phyloP scores from a whole-genome alignment of 768 basidiomycete genomes.

The Lenzites betulinus region DNA sequence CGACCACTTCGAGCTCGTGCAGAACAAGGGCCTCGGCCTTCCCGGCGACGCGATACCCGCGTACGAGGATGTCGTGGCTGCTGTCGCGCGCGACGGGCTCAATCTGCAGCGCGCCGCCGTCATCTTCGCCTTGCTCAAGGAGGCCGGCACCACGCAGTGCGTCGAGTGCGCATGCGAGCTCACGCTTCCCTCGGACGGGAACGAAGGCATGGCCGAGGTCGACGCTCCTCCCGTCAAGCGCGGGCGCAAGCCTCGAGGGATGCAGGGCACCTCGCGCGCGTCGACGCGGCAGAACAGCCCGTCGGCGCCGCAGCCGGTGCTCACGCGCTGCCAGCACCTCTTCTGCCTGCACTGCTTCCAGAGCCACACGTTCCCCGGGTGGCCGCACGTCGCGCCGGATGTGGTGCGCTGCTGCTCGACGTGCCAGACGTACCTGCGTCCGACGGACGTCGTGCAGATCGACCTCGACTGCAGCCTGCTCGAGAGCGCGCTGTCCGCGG shows the following conservation, averaged over 20 bases:
- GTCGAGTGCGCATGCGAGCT: slow-evolving; percentile 86
- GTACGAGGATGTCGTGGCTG: slow-evolving; percentile 79
- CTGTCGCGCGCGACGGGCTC: slow-evolving; percentile 79
- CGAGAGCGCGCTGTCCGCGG: slow-evolving; percentile 25
- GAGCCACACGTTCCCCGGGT: slow-evolving; percentile 72
- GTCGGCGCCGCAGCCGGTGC: slow-evolving; percentile 57
- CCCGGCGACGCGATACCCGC: slow-evolving; percentile 51
- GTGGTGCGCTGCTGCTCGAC: slow-evolving; percentile 68
- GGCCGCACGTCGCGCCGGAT: slow-evolving; percentile 69
- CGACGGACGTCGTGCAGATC: slow-evolving; percentile 83
- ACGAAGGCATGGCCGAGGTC: slow-evolving; percentile 46
- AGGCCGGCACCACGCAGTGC: slow-evolving; percentile 87
- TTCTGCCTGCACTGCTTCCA: slow-evolving; percentile 90
- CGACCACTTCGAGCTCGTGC: slow-evolving; percentile 89
- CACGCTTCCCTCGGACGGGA: slow-evolving; percentile 39
- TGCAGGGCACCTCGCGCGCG: slow-evolving; percentile 48
- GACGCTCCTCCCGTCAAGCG: slow-evolving; percentile 52
- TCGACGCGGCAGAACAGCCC: slow-evolving; percentile 79
- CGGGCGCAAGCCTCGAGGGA: slow-evolving; percentile 52
- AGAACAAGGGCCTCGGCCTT: slow-evolving; percentile 57
- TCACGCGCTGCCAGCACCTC: slow-evolving; percentile 94
- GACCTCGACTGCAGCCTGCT: slow-evolving; percentile 56
- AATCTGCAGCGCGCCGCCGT: slow-evolving; percentile 72
- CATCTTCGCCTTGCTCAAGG: slow-evolving; percentile 83
- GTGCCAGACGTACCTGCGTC: slow-evolving; percentile 68